Conservation (phyloP, 495 filamentous ascomycete genomes). For the Pseudoneurospora amorphoporcata region DNA sequence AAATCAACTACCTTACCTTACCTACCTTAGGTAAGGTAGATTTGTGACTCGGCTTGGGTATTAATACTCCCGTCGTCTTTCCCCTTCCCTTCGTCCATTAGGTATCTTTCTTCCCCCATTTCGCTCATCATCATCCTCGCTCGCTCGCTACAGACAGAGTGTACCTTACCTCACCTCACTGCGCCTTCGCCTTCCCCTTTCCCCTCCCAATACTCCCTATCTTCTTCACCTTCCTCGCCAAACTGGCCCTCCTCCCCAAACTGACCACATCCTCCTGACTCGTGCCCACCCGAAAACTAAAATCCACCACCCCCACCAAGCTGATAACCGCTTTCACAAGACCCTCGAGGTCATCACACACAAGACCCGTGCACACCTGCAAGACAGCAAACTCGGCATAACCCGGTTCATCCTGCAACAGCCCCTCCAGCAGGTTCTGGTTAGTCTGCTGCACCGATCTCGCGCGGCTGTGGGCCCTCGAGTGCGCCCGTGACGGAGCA, state of each 20-base stretch:
- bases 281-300: conserved; percentile 44
- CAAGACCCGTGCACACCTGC: conserved; percentile 64
- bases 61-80: too few relatives aligned
- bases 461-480: not conserved
- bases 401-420: conserved; percentile 49
- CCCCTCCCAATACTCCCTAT: conserved; percentile 5
- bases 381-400: conserved; percentile 76
- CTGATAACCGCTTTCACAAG: conserved; percentile 52
- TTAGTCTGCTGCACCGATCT: not conserved
- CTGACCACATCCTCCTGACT: not conserved
- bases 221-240: not conserved
- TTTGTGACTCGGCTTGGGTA: too few relatives aligned
- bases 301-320: conserved; percentile 74
- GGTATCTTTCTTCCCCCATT: too few relatives aligned
- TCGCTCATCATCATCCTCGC: too few relatives aligned
- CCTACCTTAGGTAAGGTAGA: too few relatives aligned
- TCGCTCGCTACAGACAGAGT: too few relatives aligned
- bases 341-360: conserved; percentile 59
- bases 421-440: not conserved
- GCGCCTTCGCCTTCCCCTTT: not conserved
- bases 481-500: not conserved
- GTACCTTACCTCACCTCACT: not conserved
- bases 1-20: too few relatives aligned
- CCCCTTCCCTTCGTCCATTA: too few relatives aligned
- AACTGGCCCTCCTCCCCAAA: conserved; percentile 5